phyloP scores from a whole-genome alignment of 1,139 yeast genomes.

The Candida sojae region DNA sequence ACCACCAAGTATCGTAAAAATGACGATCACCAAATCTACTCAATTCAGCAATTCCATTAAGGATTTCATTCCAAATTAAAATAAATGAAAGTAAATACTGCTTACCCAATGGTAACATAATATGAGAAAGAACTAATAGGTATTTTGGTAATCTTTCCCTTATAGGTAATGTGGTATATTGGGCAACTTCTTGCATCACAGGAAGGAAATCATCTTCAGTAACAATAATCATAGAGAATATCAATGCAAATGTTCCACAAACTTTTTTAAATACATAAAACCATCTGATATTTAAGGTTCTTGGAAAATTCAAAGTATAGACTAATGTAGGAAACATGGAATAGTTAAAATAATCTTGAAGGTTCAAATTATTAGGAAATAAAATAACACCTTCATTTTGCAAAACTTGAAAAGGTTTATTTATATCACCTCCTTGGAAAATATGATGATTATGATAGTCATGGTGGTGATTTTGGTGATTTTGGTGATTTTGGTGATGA shows the following conservation, averaged over 20 bases:
- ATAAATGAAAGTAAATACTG: slow-evolving; percentile 81
- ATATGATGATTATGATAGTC: slow-evolving; percentile 9
- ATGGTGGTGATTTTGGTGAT: too few relatives aligned
- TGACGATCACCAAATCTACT: slow-evolving; percentile 85
- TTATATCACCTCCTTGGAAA: slow-evolving; percentile 12
- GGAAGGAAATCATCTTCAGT: slow-evolving; percentile 84
- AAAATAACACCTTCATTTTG: slow-evolving; percentile 24
- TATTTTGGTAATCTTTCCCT: slow-evolving; percentile 50
- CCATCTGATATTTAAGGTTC: slow-evolving; percentile 72
- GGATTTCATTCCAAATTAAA: slow-evolving; percentile 93
- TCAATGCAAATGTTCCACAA: slow-evolving; percentile 83
- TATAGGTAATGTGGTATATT: slow-evolving; percentile 50
- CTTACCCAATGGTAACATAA: slow-evolving; percentile 74
- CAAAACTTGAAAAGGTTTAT: slow-evolving; percentile 19
- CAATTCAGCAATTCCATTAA: slow-evolving; percentile 86
- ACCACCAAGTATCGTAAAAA: slow-evolving; percentile 98
- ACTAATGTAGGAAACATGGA: slow-evolving; percentile 91
- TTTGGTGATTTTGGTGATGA: too few relatives aligned
- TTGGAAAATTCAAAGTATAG: slow-evolving; percentile 75
- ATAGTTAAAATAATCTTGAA: slow-evolving; percentile 67
- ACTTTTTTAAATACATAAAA: slow-evolving; percentile 65
- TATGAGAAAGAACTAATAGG: slow-evolving; percentile 65
- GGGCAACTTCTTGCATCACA: slow-evolving; percentile 59
- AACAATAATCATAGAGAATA: slow-evolving; percentile 75
- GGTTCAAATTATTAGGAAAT: slow-evolving; percentile 72